phyloP scores from a whole-genome alignment of 1,284 basidiomycete genomes.

The Tetrapyrgos nigripes region DNA sequence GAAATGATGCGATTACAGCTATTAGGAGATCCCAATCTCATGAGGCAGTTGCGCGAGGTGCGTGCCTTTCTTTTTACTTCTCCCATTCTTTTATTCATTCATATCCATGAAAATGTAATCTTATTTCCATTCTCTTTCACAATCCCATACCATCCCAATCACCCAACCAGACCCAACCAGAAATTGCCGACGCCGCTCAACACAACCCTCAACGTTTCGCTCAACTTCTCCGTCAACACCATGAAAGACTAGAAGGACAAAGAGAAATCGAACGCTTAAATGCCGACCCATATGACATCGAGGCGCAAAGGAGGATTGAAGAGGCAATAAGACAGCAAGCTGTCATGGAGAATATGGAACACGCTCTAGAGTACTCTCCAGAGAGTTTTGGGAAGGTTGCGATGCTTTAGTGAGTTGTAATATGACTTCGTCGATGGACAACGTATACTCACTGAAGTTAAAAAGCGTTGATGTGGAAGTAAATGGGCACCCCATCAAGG shows the following conservation, averaged over 20 bases:
- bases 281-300: constrained; percentile 89
- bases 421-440: constrained; percentile 1
- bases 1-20: constrained; percentile 92
- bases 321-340: constrained; percentile 92
- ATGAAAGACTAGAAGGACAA: constrained; percentile 56
- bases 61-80: constrained; percentile 26
- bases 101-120: neutral
- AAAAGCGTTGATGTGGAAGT: constrained; percentile 86
- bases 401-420: constrained; percentile 88
- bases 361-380: constrained; percentile 91
- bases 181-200: constrained; percentile 77
- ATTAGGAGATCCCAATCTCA: constrained; percentile 82
- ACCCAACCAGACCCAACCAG: constrained; percentile 84
- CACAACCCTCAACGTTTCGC: constrained; percentile 77
- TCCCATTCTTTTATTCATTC: neutral
- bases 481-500: constrained; percentile 90
- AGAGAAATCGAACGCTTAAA: constrained; percentile 76
- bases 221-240: constrained; percentile 69
- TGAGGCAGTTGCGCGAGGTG: constrained; percentile 79
- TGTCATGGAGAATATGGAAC: constrained; percentile 90
- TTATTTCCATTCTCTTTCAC: neutral
- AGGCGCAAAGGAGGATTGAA: constrained; percentile 93
- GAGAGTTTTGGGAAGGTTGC: constrained; percentile 94
- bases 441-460: neutral
- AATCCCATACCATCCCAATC: no score